Conservation (phyloP, 805 yeast species). For the Candida sphagnicola region DNA sequence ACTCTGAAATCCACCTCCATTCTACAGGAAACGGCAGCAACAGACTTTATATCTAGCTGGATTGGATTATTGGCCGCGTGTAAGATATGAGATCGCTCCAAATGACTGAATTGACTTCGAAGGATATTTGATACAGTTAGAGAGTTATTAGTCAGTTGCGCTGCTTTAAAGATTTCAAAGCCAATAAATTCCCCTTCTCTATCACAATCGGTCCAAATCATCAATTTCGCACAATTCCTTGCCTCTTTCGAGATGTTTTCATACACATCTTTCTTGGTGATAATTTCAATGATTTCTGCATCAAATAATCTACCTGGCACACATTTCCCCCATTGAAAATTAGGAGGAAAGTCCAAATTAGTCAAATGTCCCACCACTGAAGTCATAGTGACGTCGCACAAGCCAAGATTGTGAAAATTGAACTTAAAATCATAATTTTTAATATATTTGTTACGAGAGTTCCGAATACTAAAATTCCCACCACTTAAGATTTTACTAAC, state of each 20-base stretch:
- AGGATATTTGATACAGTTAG: conserved; percentile 45
- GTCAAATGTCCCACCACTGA: conserved; percentile 86
- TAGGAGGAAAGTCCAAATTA: conserved; percentile 58
- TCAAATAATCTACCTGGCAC: conserved; percentile 63
- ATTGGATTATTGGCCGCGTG: conserved; percentile 71
- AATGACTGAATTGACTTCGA: conserved; percentile 85
- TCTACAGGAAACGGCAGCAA: conserved; percentile 82
- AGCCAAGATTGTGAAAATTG: conserved; percentile 58
- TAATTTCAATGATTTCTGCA: conserved; percentile 54
- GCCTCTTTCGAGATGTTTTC: conserved; percentile 68
- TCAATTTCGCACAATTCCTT: conserved; percentile 52
- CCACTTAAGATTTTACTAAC: conserved; percentile 76
- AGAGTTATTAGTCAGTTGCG: conserved; percentile 44
- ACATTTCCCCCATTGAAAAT: conserved; percentile 63
- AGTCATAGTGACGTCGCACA: conserved; percentile 83
- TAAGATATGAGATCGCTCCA: conserved; percentile 70
- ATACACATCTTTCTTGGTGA: conserved; percentile 44
- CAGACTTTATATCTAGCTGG: conserved; percentile 59
- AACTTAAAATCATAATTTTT: conserved; percentile 77
- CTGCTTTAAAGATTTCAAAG: conserved; percentile 72
- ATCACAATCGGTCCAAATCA: conserved; percentile 99
- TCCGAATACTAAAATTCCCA: conserved; percentile 48
- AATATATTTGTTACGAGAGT: conserved; percentile 56
- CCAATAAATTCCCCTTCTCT: conserved; percentile 95
- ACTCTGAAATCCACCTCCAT: conserved; percentile 84